These are phyloP conservation scores for Aegle marmelos DNA, from an alignment of 345 rosid species.

Conservation along the genomic window DNA sequence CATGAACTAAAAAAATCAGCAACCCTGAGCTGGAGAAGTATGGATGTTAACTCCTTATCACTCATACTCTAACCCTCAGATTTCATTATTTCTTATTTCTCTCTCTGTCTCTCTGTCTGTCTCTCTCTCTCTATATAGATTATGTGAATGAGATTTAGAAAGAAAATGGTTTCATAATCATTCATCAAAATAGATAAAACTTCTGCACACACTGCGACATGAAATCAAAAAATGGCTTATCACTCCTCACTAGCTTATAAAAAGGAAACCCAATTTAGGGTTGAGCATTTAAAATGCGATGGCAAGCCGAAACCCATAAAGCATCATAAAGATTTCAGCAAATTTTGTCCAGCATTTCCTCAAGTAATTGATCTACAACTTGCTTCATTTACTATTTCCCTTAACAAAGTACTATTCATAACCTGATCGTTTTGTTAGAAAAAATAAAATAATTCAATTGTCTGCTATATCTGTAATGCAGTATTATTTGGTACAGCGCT, in stretches of 20 bases:
- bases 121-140: no score
- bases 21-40: conserved; percentile 2
- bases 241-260: not conserved
- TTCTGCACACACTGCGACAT: not conserved
- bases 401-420: not conserved
- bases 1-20: not conserved
- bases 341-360: not conserved
- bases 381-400: no score
- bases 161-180: not conserved
- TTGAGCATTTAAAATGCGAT: conserved; percentile 6
- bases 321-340: not conserved
- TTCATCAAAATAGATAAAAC: not conserved
- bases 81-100: not conserved
- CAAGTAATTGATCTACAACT: not conserved
- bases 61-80: not conserved
- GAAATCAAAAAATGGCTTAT: not conserved
- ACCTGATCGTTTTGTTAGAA: not conserved
- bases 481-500: no score
- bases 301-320: not conserved
- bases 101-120: no score
- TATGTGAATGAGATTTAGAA: no score
- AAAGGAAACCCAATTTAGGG: not conserved
- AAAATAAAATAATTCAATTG: not conserved
- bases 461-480: no score
- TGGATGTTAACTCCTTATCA: not conserved